Percentiles rank a stretch among this genome's conserved stretches.
phyloP scores from a whole-genome alignment of 495 filamentous ascomycete species.

The Penicillium alfredii region DNA sequence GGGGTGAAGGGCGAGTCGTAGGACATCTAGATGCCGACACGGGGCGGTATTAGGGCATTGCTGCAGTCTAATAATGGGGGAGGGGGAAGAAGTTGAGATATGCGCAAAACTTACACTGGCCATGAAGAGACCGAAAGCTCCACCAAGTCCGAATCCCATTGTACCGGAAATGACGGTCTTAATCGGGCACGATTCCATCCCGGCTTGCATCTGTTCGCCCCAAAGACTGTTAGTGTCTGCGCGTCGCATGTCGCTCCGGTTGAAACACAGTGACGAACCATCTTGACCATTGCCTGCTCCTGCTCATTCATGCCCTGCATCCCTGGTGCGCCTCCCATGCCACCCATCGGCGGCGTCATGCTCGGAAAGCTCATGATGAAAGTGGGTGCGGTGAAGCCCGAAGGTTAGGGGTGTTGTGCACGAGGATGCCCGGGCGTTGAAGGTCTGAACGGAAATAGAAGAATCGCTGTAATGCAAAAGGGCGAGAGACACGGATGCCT shows the following conservation, averaged over 20 bases:
- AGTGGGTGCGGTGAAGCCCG: not conserved
- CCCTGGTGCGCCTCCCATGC: constrained; percentile 21
- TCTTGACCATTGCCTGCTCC: constrained; percentile 49
- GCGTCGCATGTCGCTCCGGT: too few relatives aligned
- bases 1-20: constrained; percentile 77
- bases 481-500: too few relatives aligned
- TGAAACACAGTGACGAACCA: constrained; percentile 31
- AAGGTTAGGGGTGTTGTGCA: too few relatives aligned
- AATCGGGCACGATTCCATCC: constrained; percentile 83
- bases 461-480: too few relatives aligned
- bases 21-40: constrained; percentile 59
- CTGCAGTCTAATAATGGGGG: too few relatives aligned
- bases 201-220: constrained; percentile 58
- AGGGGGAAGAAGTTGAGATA: not conserved
- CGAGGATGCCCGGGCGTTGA: too few relatives aligned
- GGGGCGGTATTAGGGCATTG: constrained; percentile 1
- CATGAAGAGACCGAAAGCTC: constrained; percentile 93
- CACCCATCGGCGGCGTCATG: constrained; percentile 26
- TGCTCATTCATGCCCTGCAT: constrained; percentile 46
- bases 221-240: too few relatives aligned
- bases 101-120: constrained; percentile 65
- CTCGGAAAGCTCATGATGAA: constrained; percentile 43
- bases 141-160: constrained; percentile 86
- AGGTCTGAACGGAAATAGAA: too few relatives aligned
- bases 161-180: constrained; percentile 79